Evolutionary conservation across 768 basidiomycete genomes (phyloP), one percentile per base, ranked within the genome.

Genomic region (Mycena albidolilacea): DNA sequence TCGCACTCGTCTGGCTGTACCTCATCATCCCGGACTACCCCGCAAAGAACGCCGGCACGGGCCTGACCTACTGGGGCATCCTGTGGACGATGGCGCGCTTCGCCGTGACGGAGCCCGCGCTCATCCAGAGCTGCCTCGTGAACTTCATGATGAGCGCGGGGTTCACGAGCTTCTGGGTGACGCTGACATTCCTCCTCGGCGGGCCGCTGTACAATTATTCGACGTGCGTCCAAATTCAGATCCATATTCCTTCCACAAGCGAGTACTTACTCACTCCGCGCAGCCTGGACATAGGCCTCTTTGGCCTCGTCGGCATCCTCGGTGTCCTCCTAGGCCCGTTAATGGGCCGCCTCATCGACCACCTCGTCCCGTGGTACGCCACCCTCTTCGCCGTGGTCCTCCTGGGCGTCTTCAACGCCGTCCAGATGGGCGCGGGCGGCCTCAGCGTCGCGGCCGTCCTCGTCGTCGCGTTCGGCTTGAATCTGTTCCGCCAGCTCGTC

Each of bases 11-110:
- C 5, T 84, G 91, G 37, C 81, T 90, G 35, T 96, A 92, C 78
- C 79, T 89, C n/a, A 75, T 91, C 63, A 81, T 96, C 17, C 95
- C 95, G 0, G 95, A 97, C 81, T 95, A 92, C 76, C 95, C 94
- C 1, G 88, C 92, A 11, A 95, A 93, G 79, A 93, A 93, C 78
- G 80, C 79, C n/a, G 67, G 55, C 38, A 21, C 44, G 12, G 82
- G 88, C 58, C 68, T 95, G 71, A 90, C 89, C 5, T 96, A 96
- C 80, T 85, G 84, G 75, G 82, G 90, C 19, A 92, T 96, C 58
- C 81, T 95, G 41, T 89, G 85, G 81, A 92, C 91, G 10, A 96
- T 96, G 95, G 91, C 84, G 7, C 92, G 91, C 80, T 93, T 91
- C 75, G 84, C 90, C 0, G 85, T 92, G 46, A 96, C 93, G 0